Conservation (phyloP, 2,329 filamentous ascomycete genomes). For the Fulvia fulva region DNA sequence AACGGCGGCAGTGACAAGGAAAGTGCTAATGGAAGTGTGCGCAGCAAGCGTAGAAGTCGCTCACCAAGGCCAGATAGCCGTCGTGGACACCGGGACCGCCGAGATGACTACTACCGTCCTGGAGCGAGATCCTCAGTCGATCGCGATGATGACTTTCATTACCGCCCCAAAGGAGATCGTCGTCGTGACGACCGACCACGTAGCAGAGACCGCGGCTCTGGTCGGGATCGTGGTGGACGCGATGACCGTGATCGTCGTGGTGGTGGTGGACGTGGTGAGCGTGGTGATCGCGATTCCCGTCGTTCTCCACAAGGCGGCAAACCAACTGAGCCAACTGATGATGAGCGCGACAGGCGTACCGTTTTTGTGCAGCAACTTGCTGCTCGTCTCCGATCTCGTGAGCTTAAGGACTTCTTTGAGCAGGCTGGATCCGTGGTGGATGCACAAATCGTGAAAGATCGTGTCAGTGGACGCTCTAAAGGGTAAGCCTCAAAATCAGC, state of each 20-base stretch:
- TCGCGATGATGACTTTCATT: conserved; percentile 37
- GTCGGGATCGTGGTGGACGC: conserved; percentile 62
- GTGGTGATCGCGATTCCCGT: conserved; percentile 57
- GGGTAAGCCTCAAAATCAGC: conserved; percentile 59
- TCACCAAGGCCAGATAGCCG: conserved; percentile 24
- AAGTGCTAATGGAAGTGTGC: conserved; percentile 37
- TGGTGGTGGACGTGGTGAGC: conserved; percentile 39
- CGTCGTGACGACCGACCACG: conserved; percentile 18
- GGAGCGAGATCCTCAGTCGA: conserved; percentile 33
- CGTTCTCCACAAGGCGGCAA: conserved; percentile 43
- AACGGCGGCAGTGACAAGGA: conserved; percentile 37
- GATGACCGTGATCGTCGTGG: conserved; percentile 50
- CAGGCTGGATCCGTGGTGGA: conserved; percentile 92
- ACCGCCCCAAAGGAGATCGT: conserved; percentile 26
- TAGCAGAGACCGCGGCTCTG: conserved; percentile 45
- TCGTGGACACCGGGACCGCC: conserved; percentile 18
- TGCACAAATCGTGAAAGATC: conserved; percentile 97
- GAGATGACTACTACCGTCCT: conserved; percentile 40
- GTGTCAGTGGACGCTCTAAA: conserved; percentile 94
- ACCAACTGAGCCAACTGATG: conserved; percentile 75
- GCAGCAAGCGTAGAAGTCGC: conserved; percentile 28
- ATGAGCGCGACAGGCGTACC: conserved; percentile 93
- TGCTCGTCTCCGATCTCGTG: conserved; percentile 83
- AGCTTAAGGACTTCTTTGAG: conserved; percentile 92
- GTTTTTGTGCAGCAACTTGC: conserved; percentile 98